A percentile compares a stretch with the other conserved stretches of the same genome.
phyloP scores from a whole-genome alignment of 768 basidiomycete species.

The Mycena alexandri region DNA sequence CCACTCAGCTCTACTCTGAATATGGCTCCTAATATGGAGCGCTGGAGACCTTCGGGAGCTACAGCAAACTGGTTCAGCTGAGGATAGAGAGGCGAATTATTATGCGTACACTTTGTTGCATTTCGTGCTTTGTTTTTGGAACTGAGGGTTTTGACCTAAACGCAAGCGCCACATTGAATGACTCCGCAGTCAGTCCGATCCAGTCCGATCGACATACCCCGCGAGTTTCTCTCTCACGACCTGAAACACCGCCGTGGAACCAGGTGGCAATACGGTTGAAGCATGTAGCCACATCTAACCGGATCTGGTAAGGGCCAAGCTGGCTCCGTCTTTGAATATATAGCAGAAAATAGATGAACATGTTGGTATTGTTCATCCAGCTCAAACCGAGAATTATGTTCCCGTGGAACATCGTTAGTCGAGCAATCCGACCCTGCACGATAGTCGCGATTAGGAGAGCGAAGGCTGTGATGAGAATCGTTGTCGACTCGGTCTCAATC shows the following conservation, averaged over 20 bases:
- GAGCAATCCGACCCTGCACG: slow-evolving; percentile 35
- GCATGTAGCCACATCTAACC: not conserved
- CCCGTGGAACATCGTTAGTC: slow-evolving; percentile 39
- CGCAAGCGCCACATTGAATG: too few species aligned
- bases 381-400: slow-evolving; percentile 43
- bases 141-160: too few species aligned
- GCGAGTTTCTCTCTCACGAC: not conserved
- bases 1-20: slow-evolving; percentile 16
- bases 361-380: slow-evolving; percentile 46
- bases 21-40: slow-evolving; percentile 1
- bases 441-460: slow-evolving; percentile 43
- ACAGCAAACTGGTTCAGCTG: too few species aligned
- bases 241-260: not conserved
- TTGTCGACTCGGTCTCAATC: slow-evolving; percentile 27
- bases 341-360: slow-evolving; percentile 31
- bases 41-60: not conserved
- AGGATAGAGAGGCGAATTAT: too few species aligned
- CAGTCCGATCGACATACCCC: too few species aligned
- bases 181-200: too few species aligned
- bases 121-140: too few species aligned
- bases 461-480: slow-evolving; percentile 43
- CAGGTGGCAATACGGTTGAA: not conserved
- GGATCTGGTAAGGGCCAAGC: slow-evolving; percentile 9
- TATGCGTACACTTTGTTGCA: too few species aligned
- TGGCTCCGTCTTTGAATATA: slow-evolving; percentile 35